These are phyloP conservation scores for Paecilomyces fulvus DNA, from an alignment of 2,329 filamentous ascomycete species.

Conservation along the genomic window DNA sequence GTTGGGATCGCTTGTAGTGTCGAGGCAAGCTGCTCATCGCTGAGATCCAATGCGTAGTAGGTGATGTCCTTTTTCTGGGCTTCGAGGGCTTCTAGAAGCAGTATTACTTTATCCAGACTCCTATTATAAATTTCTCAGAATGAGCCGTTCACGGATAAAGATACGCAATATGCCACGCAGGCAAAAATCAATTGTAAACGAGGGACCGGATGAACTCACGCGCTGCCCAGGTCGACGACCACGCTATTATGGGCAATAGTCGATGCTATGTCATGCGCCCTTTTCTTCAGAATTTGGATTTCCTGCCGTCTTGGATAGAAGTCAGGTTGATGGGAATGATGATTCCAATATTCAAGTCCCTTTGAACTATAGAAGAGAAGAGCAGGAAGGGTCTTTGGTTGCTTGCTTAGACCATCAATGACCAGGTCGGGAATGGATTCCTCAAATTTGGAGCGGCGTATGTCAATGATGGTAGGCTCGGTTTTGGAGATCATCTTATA, in stretches of 20 bases:
- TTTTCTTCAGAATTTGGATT: background rate
- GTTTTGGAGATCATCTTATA: background rate
- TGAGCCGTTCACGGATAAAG: too few species aligned
- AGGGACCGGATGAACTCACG: background rate
- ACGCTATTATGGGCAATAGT: constrained; percentile 1
- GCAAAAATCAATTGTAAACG: too few species aligned
- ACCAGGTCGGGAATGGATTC: constrained; percentile 1
- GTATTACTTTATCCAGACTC: constrained; percentile 1
- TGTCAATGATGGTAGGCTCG: constrained; percentile 1
- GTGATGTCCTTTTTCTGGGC: background rate
- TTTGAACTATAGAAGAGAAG: constrained; percentile 1
- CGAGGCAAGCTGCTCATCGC: background rate
- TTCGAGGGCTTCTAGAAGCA: constrained; percentile 1
- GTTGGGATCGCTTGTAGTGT: background rate
- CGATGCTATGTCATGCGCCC: background rate
- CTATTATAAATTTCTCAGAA: background rate
- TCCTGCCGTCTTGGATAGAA: constrained; percentile 1
- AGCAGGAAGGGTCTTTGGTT: constrained; percentile 1
- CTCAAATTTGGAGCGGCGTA: constrained; percentile 1
- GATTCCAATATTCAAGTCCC: constrained; percentile 1
- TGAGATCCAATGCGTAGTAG: constrained; percentile 1
- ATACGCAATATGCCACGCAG: too few species aligned
- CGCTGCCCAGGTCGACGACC: constrained; percentile 2
- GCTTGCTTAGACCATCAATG: background rate
- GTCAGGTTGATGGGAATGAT: constrained; percentile 1